Base-by-base conservation (phyloP, 495 filamentous ascomycete genomes). In the Sordaria brevicollis region DNA sequence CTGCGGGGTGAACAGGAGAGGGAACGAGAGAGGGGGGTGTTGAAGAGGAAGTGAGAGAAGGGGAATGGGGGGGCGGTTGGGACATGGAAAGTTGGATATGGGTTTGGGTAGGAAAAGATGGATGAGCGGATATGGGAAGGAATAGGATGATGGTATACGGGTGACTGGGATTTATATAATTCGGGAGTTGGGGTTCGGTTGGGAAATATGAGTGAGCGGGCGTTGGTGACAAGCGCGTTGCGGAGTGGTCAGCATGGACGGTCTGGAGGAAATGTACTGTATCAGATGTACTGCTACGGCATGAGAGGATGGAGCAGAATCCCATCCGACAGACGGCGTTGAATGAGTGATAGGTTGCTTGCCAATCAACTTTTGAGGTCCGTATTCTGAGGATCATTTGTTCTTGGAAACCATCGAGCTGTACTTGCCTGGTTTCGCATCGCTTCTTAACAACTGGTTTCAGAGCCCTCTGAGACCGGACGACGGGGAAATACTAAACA, bases 11-110 rank as follows among this genome's bases (percentile, higher is more conserved):
- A n/a, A n/a, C n/a, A n/a, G n/a, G n/a, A n/a, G n/a, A n/a, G n/a
- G n/a, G n/a, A n/a, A n/a, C n/a, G n/a, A n/a, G n/a, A n/a, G n/a
- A n/a, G n/a, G n/a, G n/a, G n/a, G n/a, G n/a, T n/a, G n/a, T n/a
- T n/a, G n/a, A 68, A 65, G 17, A 41, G 36, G 72, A 79, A 9
- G 39, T 67, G 5, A 70, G 69, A 10, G 72, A 74, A 65, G 68
- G 72, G 38, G 72, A 70, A 29, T 25, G 69, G 67, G 65, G 21
- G 57, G 25, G 36, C 6, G 38, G 33, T 49, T 36, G 21, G 29
- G 43, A 39, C 17, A n/a, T 6, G 37, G n/a, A 9, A 57, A 34
- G 21, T 34, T 29, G 67, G 36, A 13, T 66, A 21, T n/a, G 37
- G 67, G 21, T 68, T 57, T 70, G 33, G 37, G 6, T 41, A 67